Percentiles rank a stretch among this genome's conserved stretches.
phyloP scores from a whole-genome alignment of 2,329 filamentous ascomycete genomes.

The Ceratocystis variospora region DNA sequence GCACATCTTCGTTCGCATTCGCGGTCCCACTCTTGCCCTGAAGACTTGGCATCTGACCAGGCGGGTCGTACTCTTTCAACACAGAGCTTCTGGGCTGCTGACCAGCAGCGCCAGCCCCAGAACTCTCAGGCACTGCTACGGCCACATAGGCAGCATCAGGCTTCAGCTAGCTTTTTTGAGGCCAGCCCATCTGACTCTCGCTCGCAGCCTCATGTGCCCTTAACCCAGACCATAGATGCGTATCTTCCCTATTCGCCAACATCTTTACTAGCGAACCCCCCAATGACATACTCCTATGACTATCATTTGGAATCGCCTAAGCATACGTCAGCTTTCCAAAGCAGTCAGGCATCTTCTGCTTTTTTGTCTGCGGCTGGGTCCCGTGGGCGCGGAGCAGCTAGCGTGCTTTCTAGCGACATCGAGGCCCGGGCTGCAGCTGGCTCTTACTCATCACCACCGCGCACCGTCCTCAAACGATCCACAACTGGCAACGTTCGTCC shows the following conservation, averaged over 20 bases:
- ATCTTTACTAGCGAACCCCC: background rate
- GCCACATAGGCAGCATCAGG: background rate
- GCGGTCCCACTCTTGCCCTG: background rate
- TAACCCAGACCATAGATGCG: background rate
- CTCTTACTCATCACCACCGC: background rate
- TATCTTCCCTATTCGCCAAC: background rate
- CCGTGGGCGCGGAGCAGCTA: background rate
- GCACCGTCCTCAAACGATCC: background rate
- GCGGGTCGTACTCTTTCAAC: background rate
- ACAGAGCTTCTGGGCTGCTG: background rate
- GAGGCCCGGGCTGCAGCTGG: background rate
- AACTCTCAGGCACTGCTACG: background rate
- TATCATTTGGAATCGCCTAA: background rate
- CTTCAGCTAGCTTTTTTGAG: background rate
- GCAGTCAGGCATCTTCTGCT: background rate
- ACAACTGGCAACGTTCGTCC: background rate
- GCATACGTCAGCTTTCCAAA: background rate
- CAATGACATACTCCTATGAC: background rate
- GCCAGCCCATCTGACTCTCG: background rate
- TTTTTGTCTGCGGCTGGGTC: background rate
- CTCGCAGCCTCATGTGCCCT: background rate
- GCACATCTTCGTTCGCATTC: background rate
- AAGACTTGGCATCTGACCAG: background rate
- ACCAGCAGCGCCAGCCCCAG: background rate
- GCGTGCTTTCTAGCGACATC: background rate